Conservation (phyloP, 78 protist species). For the Mastigamoeba balamuthi region DNA sequence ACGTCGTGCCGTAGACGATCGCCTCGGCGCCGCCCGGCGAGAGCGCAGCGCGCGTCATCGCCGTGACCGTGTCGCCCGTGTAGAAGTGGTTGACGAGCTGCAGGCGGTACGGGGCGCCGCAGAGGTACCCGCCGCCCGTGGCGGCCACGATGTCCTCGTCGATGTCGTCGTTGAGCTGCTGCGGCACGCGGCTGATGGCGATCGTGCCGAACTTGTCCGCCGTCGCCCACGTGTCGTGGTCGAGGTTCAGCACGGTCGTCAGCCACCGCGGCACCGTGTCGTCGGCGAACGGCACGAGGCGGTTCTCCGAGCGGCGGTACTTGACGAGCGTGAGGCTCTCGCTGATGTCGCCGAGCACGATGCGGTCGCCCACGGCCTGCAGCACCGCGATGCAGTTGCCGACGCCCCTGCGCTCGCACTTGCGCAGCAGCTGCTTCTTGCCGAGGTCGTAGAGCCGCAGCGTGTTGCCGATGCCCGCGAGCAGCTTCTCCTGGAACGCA, state of each 20-base stretch:
- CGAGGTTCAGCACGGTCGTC: conserved; percentile 50
- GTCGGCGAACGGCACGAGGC: conserved; percentile 77
- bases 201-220: conserved; percentile 88
- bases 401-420: conserved; percentile 66
- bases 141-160: conserved; percentile 79
- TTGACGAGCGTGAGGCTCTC: conserved; percentile 69
- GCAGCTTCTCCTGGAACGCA: conserved; percentile 67
- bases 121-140: conserved; percentile 26
- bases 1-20: conserved; percentile 51
- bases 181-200: conserved; percentile 64
- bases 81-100: conserved; percentile 42
- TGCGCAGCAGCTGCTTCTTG: conserved; percentile 74
- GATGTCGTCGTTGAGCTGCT: conserved; percentile 41
- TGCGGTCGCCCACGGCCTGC: conserved; percentile 54
- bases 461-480: conserved; percentile 68
- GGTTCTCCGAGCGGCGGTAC: conserved; percentile 57
- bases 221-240: conserved; percentile 80
- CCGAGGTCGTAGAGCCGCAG: conserved; percentile 88
- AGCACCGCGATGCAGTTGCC: conserved; percentile 44
- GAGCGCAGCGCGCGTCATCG: conserved; percentile 40
- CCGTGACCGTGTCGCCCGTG: conserved; percentile 74
- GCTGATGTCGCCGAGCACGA: conserved; percentile 74
- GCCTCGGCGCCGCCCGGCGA: conserved; percentile 54
- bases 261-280: conserved; percentile 83
- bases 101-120: conserved; percentile 35